Base-by-base conservation (phyloP, 2,329 filamentous ascomycete genomes). In the Fusarium pilosicola region DNA sequence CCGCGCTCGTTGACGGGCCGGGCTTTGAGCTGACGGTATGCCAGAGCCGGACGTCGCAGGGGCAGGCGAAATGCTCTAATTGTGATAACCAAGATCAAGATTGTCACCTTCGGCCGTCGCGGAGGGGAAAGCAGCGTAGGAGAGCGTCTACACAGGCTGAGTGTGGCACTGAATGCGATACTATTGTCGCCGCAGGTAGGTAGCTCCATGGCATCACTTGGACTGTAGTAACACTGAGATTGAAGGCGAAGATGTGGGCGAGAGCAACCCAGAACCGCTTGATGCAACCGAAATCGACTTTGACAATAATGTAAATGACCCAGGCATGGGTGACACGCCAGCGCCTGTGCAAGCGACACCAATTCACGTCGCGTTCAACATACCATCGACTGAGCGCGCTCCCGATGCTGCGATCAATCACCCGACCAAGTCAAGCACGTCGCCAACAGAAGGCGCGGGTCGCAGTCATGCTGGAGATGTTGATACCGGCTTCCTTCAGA, bases 401-500 rank as follows among this genome's bases (percentile, higher is more conserved):
- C 44, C 61, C 3, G 45, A 60, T 24, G 22, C 41, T 30, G 39
- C 42, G 7, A 18, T n/a, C n/a, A 51, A 22, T 20, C 63, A 70
- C 13, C 55, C 46, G 3, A 66, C 67, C 26, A 58, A 78, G 17
- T 15, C 77, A 39, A 63, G 74, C 62, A 52, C 70, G 18, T 76
- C 74, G 10, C 74, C 74, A 0, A 71, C 74, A 11, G 74, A 76
- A 52, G 74, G 70, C 10, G 66, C 65, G 1, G 68, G 76, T 15
- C 66, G 71, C 6, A 80, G 80, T 48, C 77, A 81, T 62, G 70
- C 73, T 3, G 78, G 79, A 7, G 80, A 82, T 42, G 77, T 82
- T 6, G 80, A 82, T 36, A 82, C 80, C 1, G 80, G 80, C 3
- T 82, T 82, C 28, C 74, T 82, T 1, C 80, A 82, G 20, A 75